Evolutionary conservation across 495 filamentous ascomycete genomes (phyloP), one percentile per base, ranked within the genome.

Genomic region (Echria macrotheca): DNA sequence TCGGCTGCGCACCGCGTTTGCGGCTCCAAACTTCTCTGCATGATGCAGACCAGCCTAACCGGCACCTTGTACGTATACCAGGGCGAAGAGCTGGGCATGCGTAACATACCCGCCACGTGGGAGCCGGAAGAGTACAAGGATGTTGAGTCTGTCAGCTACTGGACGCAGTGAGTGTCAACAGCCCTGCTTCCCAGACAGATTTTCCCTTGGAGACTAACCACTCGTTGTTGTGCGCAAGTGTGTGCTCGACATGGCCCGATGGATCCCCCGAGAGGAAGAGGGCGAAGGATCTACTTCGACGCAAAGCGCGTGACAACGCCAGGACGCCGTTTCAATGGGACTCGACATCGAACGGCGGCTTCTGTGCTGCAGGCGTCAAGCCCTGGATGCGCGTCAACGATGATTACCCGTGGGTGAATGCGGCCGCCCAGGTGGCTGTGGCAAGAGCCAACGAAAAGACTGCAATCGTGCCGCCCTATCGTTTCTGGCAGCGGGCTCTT

Each of bases 31-130:
- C 74, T 85, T 68, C 60, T 89, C 31, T 79, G 81, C 0, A 69
- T 82, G 15, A 70, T 80, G 58, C 62, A 83, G 55, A 69, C 70
- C 1, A 57, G 53, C 0, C 35, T 64, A 26, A 54, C 41, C 1
- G 60, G 63, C 6, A 64, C 58, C 3, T 31, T 82, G 3, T 88
- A 80, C 50, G 57, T 87, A 3, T 87, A 85, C 52, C 82, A 89
- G 58, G 85, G 85, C 1, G 81, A 89, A 54, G 85, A 89, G 57
- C 58, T 87, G 5, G 85, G 81, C 0, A 83, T 84, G 75, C 66
- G 73, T 2, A 87, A 88, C 55, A 72, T 80, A n/a, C 83, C 85
- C 0, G 33, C 52, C 1, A 58, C 68, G 7, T 85, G 81, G 81
- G 65, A 57, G 1, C 75, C 84, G 9, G 73, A 77, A 12, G 77